Evolutionary conservation across 495 filamentous ascomycete species (phyloP), one percentile per base, ranked within the genome.

Genomic region (Arthonia radiata): DNA sequence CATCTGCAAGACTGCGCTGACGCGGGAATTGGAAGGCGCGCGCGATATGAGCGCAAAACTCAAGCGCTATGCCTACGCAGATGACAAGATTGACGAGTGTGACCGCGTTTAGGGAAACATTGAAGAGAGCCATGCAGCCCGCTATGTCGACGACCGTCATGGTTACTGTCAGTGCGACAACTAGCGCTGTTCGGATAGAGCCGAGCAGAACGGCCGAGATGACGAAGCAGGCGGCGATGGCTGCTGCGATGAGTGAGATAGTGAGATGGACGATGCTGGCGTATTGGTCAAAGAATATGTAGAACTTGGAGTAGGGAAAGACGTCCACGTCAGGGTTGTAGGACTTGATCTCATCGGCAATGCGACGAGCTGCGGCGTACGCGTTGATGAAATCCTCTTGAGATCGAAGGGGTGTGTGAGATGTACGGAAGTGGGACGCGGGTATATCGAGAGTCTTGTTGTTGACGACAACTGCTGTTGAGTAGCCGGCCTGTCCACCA

Each of bases 241-340:
- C 86, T 4, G 73, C 71, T 18, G 78, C 68, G 29, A 97, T 57
- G 5, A 97, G 62, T 1, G 72, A 61, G 4, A 60, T 67, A 0
- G 86, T 77, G 3, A 93, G 60, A 15, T 50, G 56, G 17, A 86
- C 67, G 35, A 97, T 93, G 31, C 64, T 60, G 2, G 75, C 59
- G 46, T 97, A 97, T 43, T 93, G 86, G 50, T 97, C 83, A 44
- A 97, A 94, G 61, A 93, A 97, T 38, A 97, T 81, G 52, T 97
- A 97, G 44, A 86, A 82, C 37, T 93, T 71, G 23, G 71, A 78
- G 46, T 97, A 97, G 0, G 86, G 82, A 59, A 94, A 97, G 27
- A 94, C 67, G 14, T 72, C 59, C 24, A 78, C 64, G 5, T 61
- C 58, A 8, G 78, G 75, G 26, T 53, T 59, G 23, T 59, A 47